Conservation (phyloP, 2,329 filamentous ascomycete genomes). For the Aphanoascus verrucosus region DNA sequence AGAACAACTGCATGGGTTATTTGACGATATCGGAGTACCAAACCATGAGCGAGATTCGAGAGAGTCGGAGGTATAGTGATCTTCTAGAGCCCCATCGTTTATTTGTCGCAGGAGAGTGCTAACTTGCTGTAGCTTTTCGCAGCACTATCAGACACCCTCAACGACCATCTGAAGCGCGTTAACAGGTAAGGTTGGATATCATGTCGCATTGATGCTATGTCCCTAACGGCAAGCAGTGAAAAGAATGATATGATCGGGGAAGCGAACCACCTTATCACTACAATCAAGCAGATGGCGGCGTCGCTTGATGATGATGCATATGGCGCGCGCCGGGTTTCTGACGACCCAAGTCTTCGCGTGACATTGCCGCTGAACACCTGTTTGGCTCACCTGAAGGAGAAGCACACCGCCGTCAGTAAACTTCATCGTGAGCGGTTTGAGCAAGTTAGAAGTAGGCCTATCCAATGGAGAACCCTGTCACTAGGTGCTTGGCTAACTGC, state of each 20-base stretch:
- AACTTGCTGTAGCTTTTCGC: constrained; percentile 59
- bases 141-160: constrained; percentile 80
- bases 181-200: constrained; percentile 45
- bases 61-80: constrained; percentile 65
- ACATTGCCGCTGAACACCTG: constrained; percentile 76
- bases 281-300: constrained; percentile 85
- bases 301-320: constrained; percentile 68
- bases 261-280: constrained; percentile 70
- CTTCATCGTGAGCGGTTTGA: constrained; percentile 86
- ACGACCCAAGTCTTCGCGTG: constrained; percentile 54
- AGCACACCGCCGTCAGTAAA: constrained; percentile 67
- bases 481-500: constrained; percentile 20
- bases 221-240: constrained; percentile 43
- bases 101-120: background rate
- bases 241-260: constrained; percentile 88
- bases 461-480: background rate
- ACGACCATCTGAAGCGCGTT: constrained; percentile 78
- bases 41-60: constrained; percentile 81
- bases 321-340: constrained; percentile 53
- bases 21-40: constrained; percentile 95
- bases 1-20: constrained; percentile 81
- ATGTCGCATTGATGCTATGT: background rate
- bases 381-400: constrained; percentile 70
- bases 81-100: background rate
- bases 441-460: constrained; percentile 73